Conservation (phyloP, 2,329 filamentous ascomycete genomes). For the Botrytis tulipae region DNA sequence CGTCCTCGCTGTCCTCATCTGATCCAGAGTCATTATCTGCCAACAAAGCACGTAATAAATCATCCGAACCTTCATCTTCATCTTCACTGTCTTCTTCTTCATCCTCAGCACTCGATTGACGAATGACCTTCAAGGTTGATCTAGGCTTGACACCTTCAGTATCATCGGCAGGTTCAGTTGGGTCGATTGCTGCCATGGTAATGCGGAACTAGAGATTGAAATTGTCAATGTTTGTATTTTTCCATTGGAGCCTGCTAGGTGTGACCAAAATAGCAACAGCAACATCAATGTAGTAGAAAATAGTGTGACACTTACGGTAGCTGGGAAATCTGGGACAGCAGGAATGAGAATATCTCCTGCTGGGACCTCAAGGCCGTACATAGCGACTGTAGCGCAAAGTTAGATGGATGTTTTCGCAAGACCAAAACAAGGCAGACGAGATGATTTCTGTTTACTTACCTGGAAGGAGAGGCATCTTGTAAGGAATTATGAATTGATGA, state of each 20-base stretch:
- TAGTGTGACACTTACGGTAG: slow-evolving; percentile 63
- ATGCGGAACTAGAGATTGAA: slow-evolving; percentile 72
- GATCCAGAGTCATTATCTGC: slow-evolving; percentile 52
- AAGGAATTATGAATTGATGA: slow-evolving; percentile 21
- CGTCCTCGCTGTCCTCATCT: slow-evolving; percentile 49
- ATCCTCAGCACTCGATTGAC: slow-evolving; percentile 64
- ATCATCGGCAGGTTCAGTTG: slow-evolving; percentile 67
- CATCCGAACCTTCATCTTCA: slow-evolving; percentile 40
- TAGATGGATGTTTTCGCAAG: slow-evolving; percentile 38
- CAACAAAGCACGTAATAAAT: slow-evolving; percentile 51
- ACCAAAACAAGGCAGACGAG: slow-evolving; percentile 9
- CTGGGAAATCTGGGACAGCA: slow-evolving; percentile 74
- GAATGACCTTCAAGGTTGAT: slow-evolving; percentile 88
- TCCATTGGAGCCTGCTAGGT: not conserved
- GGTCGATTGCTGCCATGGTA: slow-evolving; percentile 98
- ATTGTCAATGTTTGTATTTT: slow-evolving; percentile 24
- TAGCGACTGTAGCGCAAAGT: slow-evolving; percentile 55
- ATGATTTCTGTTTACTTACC: slow-evolving; percentile 27
- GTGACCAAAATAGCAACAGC: not conserved
- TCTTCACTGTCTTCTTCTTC: slow-evolving; percentile 61
- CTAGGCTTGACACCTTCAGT: slow-evolving; percentile 63
- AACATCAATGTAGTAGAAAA: not conserved
- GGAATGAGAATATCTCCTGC: slow-evolving; percentile 79
- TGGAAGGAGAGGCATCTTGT: slow-evolving; percentile 56
- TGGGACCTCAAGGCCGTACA: slow-evolving; percentile 92